Base-by-base conservation (phyloP, 345 rosid species). In the Melaleuca quinquenervia region DNA sequence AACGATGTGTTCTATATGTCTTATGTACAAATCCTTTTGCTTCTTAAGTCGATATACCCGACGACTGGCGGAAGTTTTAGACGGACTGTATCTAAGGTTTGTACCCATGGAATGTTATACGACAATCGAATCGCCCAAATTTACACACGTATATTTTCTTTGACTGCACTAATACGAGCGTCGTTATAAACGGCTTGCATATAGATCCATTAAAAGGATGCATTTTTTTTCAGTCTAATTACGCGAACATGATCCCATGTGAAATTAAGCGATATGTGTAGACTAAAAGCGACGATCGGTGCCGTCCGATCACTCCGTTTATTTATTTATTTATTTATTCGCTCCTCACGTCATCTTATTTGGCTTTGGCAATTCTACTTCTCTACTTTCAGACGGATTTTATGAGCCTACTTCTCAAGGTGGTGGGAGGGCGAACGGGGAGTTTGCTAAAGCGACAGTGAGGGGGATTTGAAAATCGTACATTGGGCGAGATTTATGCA, bases 281-380 rank as follows among this genome's bases (percentile, higher is more conserved):
- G 2, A 58, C 18, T 58, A 58, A n/a, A 16, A 58, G 70, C 70
- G 0, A 6, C 12, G n/a, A 13, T 58, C 1, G 16, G 0, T 13
- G 18, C 13, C 8, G 0, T 70, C 18, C 8, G 24, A 70, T 36
- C 7, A 3, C 36, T 2, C 6, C 1, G 0, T 64, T 36, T 32
- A 16, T 51, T 14, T 5, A 4, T 51, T 51, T 70, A 6, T 32
- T 5, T 15, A 5, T 41, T 41, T 4, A n/a, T n/a, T n/a, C 3
- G 41, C 2, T 29, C 24, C 32, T 70, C 78, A 2, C 10, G 6
- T 18, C 48, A 32, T 32, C 48, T 3, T 4, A 41, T 41, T 70
- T 1, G 0, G 3, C 5, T 24, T 7, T 0, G 7, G 44, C 18
- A 70, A 3, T 36, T 9, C 36, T 18, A 5, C 78, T 5, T 45